phyloP scores from a whole-genome alignment of 768 basidiomycete genomes.

The Collybia nuda region DNA sequence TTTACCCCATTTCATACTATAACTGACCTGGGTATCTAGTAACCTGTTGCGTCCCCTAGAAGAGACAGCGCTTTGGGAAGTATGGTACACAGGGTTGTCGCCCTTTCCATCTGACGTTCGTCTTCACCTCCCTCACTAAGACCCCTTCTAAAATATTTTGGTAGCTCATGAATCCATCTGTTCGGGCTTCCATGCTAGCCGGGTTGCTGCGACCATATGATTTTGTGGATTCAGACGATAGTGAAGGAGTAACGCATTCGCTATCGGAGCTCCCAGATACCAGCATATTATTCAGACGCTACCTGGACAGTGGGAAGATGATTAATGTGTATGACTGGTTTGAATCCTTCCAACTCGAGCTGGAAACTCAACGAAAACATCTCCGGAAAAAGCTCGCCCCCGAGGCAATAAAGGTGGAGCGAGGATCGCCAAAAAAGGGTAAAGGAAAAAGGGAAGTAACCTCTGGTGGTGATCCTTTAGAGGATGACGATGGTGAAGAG shows the following conservation, averaged over 20 bases:
- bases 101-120: constrained; percentile 70
- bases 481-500: constrained; percentile 27
- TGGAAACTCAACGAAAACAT: constrained; percentile 56
- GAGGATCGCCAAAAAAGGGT: constrained; percentile 13
- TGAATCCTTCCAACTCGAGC: constrained; percentile 65
- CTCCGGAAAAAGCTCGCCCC: constrained; percentile 11
- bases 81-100: constrained; percentile 70
- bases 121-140: background rate
- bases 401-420: constrained; percentile 2
- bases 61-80: constrained; percentile 55
- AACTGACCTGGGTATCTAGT: constrained; percentile 26
- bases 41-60: constrained; percentile 46
- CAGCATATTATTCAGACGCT: constrained; percentile 73
- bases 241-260: constrained; percentile 12
- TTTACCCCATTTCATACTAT: background rate
- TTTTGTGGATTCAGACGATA: constrained; percentile 27
- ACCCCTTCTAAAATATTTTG: background rate
- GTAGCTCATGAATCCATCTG: constrained; percentile 70
- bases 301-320: constrained; percentile 77
- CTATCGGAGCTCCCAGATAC: constrained; percentile 69
- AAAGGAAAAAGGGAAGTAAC: constrained; percentile 20
- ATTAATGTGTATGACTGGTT: constrained; percentile 92
- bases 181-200: constrained; percentile 58
- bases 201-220: constrained; percentile 62
- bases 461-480: constrained; percentile 26